Evolutionary conservation across 2,329 filamentous ascomycete species (phyloP).

Genomic region (Epichloe amarillans): DNA sequence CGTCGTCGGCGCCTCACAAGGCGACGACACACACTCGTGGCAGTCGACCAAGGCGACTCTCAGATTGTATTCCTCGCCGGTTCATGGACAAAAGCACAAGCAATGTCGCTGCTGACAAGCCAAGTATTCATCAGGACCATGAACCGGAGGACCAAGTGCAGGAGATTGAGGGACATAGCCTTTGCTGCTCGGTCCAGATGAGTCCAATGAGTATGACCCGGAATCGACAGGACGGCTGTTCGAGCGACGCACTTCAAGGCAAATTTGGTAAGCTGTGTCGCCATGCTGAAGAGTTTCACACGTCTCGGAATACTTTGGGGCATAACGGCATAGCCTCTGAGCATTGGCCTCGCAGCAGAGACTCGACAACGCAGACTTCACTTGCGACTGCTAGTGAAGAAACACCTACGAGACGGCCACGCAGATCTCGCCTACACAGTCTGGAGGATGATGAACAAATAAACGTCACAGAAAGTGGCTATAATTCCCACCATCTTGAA

Average conservation of each 20-base stretch:
- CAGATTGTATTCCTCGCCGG: constrained; percentile 18
- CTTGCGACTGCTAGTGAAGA: neutral
- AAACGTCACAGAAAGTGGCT: neutral
- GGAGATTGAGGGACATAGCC: constrained; percentile 15
- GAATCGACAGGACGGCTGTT: constrained; percentile 1
- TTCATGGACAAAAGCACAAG: constrained; percentile 6
- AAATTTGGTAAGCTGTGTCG: constrained; percentile 19
- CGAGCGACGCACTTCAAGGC: constrained; percentile 9
- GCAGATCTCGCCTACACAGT: neutral
- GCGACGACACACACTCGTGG: constrained; percentile 10
- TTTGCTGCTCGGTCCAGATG: constrained; percentile 15
- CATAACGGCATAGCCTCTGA: constrained; percentile 15
- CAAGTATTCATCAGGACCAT: constrained; percentile 15
- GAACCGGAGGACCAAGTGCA: constrained; percentile 1
- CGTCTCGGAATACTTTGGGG: constrained; percentile 21
- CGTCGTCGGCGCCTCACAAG: constrained; percentile 11
- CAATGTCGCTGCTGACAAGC: constrained; percentile 7
- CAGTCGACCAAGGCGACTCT: constrained; percentile 11
- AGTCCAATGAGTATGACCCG: neutral
- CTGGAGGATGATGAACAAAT: neutral
- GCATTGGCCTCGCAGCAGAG: neutral
- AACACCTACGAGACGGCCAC: neutral
- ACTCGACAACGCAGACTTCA: constrained; percentile 4
- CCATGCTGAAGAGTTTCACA: constrained; percentile 21
- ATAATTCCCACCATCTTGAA: neutral